A percentile compares a stretch with the other conserved stretches of the same genome.
Conservation (phyloP, 2,329 filamentous ascomycete genomes). For the Monosporascus ibericus region DNA sequence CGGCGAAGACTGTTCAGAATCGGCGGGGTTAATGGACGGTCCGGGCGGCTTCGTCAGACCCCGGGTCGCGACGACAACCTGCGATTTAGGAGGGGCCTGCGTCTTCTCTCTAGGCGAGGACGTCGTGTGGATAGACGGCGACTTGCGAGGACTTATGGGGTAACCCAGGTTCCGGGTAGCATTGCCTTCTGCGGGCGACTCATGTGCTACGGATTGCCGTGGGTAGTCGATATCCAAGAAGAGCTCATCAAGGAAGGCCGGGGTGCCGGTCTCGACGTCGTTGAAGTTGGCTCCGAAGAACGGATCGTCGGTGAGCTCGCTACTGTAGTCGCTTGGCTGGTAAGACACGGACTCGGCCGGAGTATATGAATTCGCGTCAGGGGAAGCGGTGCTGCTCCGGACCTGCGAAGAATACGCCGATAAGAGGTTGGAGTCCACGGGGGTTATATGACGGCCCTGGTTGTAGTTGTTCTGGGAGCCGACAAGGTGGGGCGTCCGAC, state of each 20-base stretch:
- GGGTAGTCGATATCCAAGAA: conserved; percentile 10
- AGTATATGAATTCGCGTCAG: conserved; percentile 34
- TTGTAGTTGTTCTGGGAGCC: conserved; percentile 17
- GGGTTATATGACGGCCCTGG: conserved; percentile 25
- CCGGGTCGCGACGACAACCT: conserved; percentile 32
- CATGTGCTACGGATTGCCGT: conserved; percentile 3
- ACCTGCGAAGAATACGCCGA: conserved; percentile 38
- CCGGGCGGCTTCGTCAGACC: conserved; percentile 36
- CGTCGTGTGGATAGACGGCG: conserved; percentile 40
- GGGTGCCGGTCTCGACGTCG: conserved; percentile 32
- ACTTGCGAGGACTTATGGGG: conserved; percentile 47
- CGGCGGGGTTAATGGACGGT: conserved; percentile 23
- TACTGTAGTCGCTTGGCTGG: conserved; percentile 42
- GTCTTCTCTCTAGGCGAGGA: conserved; percentile 27
- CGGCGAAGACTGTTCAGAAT: conserved; percentile 24
- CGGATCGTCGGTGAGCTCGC: conserved; percentile 40
- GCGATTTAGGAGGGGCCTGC: conserved; percentile 1
- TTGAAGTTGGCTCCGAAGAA: conserved; percentile 47
- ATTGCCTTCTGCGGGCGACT: conserved; percentile 5
- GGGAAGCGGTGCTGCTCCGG: conserved; percentile 34
- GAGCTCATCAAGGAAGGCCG: conserved; percentile 38
- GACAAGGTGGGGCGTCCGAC: conserved; percentile 24
- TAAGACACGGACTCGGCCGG: conserved; percentile 47
- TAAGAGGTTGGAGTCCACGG: conserved; percentile 32
- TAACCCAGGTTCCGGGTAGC: conserved; percentile 17